Base-by-base conservation (phyloP, 2,329 filamentous ascomycete genomes). In the Didymella glomerata region DNA sequence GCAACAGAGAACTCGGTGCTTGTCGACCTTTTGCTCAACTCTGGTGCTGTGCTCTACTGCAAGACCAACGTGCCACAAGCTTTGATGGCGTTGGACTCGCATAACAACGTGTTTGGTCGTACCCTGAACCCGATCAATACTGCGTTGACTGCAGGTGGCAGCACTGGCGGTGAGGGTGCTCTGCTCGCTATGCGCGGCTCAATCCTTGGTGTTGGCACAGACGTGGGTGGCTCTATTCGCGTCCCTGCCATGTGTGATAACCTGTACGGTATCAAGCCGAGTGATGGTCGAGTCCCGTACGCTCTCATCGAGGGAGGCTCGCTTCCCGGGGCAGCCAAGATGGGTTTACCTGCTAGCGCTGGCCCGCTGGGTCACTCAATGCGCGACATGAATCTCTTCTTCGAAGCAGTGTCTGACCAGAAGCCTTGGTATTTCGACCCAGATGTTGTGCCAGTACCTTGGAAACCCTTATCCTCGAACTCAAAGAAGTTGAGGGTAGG, bases 21-120 rank as follows among this genome's bases (percentile, higher is more conserved):
- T 8, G 81, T 82, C 0, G 73, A 79, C 13, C 64, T 81, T 24
- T 67, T 85, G 13, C 71, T 82, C 2, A 67, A 68, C 14, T 74
- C 78, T 4, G 83, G 83, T 5, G 83, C 83, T 1, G 79, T 85
- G 1, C 61, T 83, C 1, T 82, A 82, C 62, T 80, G 76, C 69
- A 84, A 86, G 69, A 86, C 84, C 4, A 85, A 85, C 59, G 72
- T 86, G 1, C 83, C 84, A 3, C 81, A 84, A 60, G 84, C 82
- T 0, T 77, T 86, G 63, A 82, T 84, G 80, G 76, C 79, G 4
- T 64, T 82, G 14, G 83, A 85, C 62, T 81, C 78, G 1, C 82
- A 84, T 67, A 85, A 85, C 67, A 82, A 84, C 56, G 62, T 81
- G 34, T 81, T 81, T 49, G 79, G 79, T 3, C 69, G 78, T 9